Conservation (phyloP, 306 rosid species). For the Inga oerstediana region DNA sequence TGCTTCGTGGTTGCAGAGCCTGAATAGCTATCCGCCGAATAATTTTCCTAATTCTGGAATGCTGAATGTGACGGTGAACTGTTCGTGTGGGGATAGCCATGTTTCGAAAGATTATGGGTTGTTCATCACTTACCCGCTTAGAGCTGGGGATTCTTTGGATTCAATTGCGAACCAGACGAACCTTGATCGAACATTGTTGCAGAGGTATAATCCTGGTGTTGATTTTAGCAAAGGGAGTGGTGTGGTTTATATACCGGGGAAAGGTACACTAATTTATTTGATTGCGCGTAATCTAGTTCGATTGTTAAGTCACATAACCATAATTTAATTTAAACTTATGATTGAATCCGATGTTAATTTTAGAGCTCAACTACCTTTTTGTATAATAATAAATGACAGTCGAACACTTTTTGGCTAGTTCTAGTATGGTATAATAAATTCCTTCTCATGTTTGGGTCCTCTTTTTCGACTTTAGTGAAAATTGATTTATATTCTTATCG, state of each 20-base stretch:
- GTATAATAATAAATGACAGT: background rate
- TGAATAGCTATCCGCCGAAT: constrained; percentile 34
- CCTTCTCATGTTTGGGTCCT: constrained; percentile 12
- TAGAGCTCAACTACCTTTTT: background rate
- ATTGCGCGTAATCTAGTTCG: background rate
- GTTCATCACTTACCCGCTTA: constrained; percentile 74
- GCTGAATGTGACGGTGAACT: constrained; percentile 60
- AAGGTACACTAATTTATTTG: constrained; percentile 46
- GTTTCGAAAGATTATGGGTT: constrained; percentile 61
- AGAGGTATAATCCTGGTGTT: constrained; percentile 55
- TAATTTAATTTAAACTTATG: background rate
- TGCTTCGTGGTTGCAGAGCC: constrained; percentile 40
- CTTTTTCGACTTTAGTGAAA: background rate
- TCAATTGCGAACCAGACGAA: constrained; percentile 33
- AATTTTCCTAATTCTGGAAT: constrained; percentile 34
- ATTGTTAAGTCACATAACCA: background rate
- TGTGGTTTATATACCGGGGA: constrained; percentile 65
- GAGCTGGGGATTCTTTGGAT: constrained; percentile 47
- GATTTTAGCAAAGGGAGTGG: constrained; percentile 61
- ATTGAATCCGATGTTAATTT: background rate
- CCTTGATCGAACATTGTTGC: constrained; percentile 38
- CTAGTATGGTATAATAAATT: background rate
- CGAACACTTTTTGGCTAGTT: background rate
- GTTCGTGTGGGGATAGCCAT: constrained; percentile 63
- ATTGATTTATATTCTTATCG: background rate